Conservation (phyloP, 75 land plant species). For the Azolla pinnata region DNA sequence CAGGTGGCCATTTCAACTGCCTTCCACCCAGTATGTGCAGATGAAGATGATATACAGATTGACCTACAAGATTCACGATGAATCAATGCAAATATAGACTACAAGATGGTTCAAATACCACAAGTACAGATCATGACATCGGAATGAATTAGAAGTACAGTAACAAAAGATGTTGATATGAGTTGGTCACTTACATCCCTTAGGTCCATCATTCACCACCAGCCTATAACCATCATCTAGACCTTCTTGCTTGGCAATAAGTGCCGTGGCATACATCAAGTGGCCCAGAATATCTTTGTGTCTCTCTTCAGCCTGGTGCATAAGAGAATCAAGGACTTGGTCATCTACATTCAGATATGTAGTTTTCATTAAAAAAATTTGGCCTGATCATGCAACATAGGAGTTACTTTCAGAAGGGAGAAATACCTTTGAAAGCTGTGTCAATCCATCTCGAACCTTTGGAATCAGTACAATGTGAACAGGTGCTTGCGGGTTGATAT, state of each 20-base stretch:
- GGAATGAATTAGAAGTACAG: too few relatives aligned
- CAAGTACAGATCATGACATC: too few relatives aligned
- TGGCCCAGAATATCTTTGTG: constrained; percentile 74
- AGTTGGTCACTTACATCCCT: constrained; percentile 81
- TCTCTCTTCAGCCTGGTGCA: constrained; percentile 59
- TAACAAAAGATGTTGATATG: too few relatives aligned
- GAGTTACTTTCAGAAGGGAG: too few relatives aligned
- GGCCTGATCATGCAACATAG: neutral
- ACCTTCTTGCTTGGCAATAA: constrained; percentile 84
- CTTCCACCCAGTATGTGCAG: constrained; percentile 92
- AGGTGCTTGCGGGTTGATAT: constrained; percentile 89
- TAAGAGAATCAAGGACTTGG: too few relatives aligned
- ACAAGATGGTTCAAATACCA: too few relatives aligned
- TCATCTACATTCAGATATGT: too few relatives aligned
- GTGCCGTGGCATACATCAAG: constrained; percentile 58
- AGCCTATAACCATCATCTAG: constrained; percentile 66
- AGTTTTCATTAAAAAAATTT: too few relatives aligned
- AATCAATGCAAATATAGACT: neutral
- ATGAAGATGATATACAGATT: constrained; percentile 96
- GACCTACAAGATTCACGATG: constrained; percentile 60
- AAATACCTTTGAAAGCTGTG: constrained; percentile 69
- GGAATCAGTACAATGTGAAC: constrained; percentile 85
- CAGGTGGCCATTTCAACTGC: constrained; percentile 97
- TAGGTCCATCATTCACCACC: constrained; percentile 80
- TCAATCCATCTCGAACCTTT: constrained; percentile 78